Percentiles rank a stretch among this genome's conserved stretches.
These are phyloP conservation scores for Canariomyces notabilis DNA, from an alignment of 2,329 filamentous ascomycete species.

Conservation along the genomic window DNA sequence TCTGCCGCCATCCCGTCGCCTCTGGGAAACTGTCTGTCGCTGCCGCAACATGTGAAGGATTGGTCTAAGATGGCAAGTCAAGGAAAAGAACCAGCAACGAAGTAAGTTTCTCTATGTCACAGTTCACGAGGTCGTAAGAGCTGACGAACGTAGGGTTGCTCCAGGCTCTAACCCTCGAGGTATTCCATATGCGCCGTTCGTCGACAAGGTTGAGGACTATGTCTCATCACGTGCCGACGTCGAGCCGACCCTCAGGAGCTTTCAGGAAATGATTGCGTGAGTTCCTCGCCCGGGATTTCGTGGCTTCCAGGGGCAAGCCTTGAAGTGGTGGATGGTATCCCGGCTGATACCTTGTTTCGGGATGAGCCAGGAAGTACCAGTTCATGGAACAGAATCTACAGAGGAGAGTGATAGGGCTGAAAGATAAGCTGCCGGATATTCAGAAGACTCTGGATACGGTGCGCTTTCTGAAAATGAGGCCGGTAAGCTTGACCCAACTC, in stretches of 20 bases:
- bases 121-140: not conserved
- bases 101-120: not conserved
- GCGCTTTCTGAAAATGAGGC: conserved; percentile 71
- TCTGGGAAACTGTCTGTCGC: not conserved
- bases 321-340: not conserved
- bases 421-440: conserved; percentile 96
- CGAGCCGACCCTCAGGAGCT: conserved; percentile 73
- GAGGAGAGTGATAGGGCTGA: conserved; percentile 71
- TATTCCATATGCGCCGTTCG: conserved; percentile 78
- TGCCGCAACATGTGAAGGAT: conserved; percentile 6
- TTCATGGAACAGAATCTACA: conserved; percentile 98
- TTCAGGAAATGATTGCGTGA: conserved; percentile 92
- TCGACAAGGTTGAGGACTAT: conserved; percentile 86
- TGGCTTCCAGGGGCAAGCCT: not conserved
- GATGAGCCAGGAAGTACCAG: conserved; percentile 76
- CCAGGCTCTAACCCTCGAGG: conserved; percentile 71
- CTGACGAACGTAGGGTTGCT: conserved; percentile 36
- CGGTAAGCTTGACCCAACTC: conserved; percentile 41
- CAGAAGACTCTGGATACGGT: conserved; percentile 93
- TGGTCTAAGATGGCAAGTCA: conserved; percentile 10
- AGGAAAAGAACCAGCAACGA: conserved; percentile 11
- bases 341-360: conserved; percentile 8
- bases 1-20: conserved; percentile 6
- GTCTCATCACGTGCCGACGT: conserved; percentile 73
- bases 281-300: conserved; percentile 25